phyloP scores from a whole-genome alignment of 2,329 filamentous ascomycete genomes.

The Myriosclerotinia scirpicola region DNA sequence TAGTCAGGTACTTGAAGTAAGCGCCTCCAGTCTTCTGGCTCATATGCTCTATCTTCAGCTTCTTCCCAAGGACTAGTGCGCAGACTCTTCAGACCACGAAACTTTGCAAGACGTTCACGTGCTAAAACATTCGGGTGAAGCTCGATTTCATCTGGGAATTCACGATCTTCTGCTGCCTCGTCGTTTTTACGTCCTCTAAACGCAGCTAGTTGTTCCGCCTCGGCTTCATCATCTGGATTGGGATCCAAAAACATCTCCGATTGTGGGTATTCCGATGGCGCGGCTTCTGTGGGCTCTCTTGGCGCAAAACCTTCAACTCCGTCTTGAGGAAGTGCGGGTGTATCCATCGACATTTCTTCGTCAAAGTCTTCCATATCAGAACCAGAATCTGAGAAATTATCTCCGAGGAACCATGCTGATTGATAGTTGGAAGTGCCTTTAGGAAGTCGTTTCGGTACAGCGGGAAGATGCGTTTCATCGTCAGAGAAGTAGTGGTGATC shows the following conservation, averaged over 20 bases:
- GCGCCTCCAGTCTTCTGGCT: conserved; percentile 87
- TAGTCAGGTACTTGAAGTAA: conserved; percentile 89
- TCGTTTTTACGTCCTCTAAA: conserved; percentile 76
- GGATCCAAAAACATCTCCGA: conserved; percentile 84
- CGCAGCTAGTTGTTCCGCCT: conserved; percentile 73
- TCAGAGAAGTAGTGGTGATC: conserved; percentile 99
- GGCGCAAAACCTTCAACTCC: conserved; percentile 70
- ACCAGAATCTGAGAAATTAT: conserved; percentile 73
- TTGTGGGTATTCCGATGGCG: conserved; percentile 85
- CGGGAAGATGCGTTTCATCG: conserved; percentile 64
- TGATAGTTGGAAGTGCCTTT: conserved; percentile 94
- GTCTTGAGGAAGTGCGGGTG: conserved; percentile 72
- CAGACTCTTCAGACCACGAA: conserved; percentile 88
- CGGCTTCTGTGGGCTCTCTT: conserved; percentile 71
- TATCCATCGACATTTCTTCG: conserved; percentile 56
- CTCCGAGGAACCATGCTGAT: conserved; percentile 84
- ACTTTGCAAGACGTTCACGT: conserved; percentile 79
- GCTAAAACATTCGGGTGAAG: conserved; percentile 84
- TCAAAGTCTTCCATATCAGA: conserved; percentile 76
- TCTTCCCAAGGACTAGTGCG: conserved; percentile 86
- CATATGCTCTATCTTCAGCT: conserved; percentile 79
- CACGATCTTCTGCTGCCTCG: conserved; percentile 84
- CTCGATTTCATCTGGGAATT: conserved; percentile 98
- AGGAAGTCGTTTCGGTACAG: conserved; percentile 72
- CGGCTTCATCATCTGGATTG: conserved; percentile 78